These are phyloP conservation scores for Phylloporus gajari DNA, from an alignment of 1,284 basidiomycete species.

Conservation along the genomic window DNA sequence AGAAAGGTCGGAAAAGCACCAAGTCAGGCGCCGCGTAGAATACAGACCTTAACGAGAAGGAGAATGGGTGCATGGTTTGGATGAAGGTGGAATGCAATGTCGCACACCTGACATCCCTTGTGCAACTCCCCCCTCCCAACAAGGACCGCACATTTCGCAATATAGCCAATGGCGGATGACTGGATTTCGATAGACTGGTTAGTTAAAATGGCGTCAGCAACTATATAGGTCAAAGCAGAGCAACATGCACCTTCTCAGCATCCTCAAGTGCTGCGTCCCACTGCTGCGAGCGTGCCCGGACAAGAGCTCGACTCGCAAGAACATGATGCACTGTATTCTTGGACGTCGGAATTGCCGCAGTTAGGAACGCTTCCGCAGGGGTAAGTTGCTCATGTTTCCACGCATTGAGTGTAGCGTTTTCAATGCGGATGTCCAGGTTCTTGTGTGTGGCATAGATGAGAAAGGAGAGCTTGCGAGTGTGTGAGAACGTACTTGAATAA, in stretches of 20 bases:
- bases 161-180: too few species aligned
- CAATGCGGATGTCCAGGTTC: conserved; percentile 3
- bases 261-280: conserved; percentile 17
- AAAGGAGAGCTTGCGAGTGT: not conserved
- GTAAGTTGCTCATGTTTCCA: not conserved
- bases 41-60: conserved; percentile 2
- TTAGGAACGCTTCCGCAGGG: not conserved
- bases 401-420: not conserved
- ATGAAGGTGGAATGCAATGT: too few species aligned
- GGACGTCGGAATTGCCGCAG: not conserved
- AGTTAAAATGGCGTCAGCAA: not conserved
- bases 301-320: conserved; percentile 16
- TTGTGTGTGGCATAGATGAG: not conserved
- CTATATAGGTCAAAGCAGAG: not conserved
- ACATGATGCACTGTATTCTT: conserved; percentile 1
- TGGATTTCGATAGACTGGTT: too few species aligned
- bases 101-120: too few species aligned
- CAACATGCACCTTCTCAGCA: conserved; percentile 10
- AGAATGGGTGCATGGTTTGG: not conserved
- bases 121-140: too few species aligned
- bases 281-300: not conserved
- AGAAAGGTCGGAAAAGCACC: not conserved
- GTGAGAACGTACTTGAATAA: conserved; percentile 8
- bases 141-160: too few species aligned
- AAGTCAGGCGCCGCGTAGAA: not conserved